Base-by-base conservation (phyloP, 495 filamentous ascomycete genomes). In the Ramalina intermedia region DNA sequence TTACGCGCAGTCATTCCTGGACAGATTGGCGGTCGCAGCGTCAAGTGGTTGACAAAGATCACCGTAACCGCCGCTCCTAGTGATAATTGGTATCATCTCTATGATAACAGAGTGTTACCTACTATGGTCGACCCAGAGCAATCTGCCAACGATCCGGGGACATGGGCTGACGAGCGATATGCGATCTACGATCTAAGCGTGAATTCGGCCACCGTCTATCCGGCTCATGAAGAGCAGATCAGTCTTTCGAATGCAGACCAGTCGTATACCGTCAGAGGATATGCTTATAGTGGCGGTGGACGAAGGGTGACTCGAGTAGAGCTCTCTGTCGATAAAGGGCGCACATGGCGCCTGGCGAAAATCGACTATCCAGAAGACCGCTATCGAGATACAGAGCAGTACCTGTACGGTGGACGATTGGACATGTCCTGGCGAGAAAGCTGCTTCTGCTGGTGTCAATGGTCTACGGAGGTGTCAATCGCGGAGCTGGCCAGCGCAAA, bases 51-150 rank as follows among this genome's bases (percentile, higher is more conserved):
- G 52, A 94, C 84, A 69, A 80, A 72, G 38, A 73, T 96, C 44
- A 83, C 89, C 27, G 57, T 96, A 42, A 91, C 87, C 0, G 74
- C 78, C 6, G 63, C 64, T 4, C 90, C 90, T 0, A 94, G 87
- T 58, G 83, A 90, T 44, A 95, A 94, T 55, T 95, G 89, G 88
- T 96, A 96, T 55, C 90, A 96, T 62, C 86, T 93, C 47, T 86
- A 93, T 58, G 90, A 96, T 58, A 96, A 96, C 55, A 69, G 90
- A 41, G 89, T 96, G 8, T 64, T 96, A 41, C 90, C 90, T 14
- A 94, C 87, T 0, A 90, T 81, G 78, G 75, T 96, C 13, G 80
- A 75, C 11, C 88, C 90, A 1, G 89, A 94, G 51, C 81, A 84
- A 65, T 75, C 85, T 37, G 82, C 81, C 2, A 72, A 76, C 40